Evolutionary conservation across 169 alveolate genomes (phyloP).

Genomic region (Cryptosporidium viatorum): DNA sequence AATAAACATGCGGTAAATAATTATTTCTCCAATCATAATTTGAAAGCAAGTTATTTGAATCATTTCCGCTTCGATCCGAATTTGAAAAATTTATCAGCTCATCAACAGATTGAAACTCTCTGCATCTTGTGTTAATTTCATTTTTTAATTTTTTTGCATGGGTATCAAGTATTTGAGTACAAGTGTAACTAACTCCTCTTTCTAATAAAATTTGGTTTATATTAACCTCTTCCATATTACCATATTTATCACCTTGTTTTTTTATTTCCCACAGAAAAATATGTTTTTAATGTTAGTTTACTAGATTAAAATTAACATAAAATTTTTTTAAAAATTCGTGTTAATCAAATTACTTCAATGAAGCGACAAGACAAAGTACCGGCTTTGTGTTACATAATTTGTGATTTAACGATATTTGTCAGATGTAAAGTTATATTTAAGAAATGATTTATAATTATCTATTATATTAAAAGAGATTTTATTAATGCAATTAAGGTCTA

Average conservation of each 20-base stretch:
- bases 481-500: too few relatives aligned
- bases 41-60: neutral
- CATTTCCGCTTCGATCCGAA: neutral
- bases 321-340: neutral
- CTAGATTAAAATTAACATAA: neutral
- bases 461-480: too few relatives aligned
- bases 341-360: neutral
- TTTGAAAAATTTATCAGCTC: conserved; percentile 18
- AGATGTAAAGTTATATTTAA: neutral
- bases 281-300: neutral
- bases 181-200: conserved; percentile 37
- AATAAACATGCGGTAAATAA: conserved; percentile 52
- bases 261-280: neutral
- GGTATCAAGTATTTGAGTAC: conserved; percentile 60
- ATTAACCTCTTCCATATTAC: conserved; percentile 46
- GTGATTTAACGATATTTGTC: neutral
- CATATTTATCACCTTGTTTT: conserved; percentile 30
- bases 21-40: neutral
- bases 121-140: conserved; percentile 59
- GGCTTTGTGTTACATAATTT: neutral
- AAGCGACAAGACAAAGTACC: conserved; percentile 70
- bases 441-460: too few relatives aligned
- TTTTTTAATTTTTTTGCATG: conserved; percentile 25
- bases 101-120: conserved; percentile 39
- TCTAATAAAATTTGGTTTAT: conserved; percentile 29